phyloP scores from a whole-genome alignment of 1,284 basidiomycete genomes.

The Ceratobasidium sp. region DNA sequence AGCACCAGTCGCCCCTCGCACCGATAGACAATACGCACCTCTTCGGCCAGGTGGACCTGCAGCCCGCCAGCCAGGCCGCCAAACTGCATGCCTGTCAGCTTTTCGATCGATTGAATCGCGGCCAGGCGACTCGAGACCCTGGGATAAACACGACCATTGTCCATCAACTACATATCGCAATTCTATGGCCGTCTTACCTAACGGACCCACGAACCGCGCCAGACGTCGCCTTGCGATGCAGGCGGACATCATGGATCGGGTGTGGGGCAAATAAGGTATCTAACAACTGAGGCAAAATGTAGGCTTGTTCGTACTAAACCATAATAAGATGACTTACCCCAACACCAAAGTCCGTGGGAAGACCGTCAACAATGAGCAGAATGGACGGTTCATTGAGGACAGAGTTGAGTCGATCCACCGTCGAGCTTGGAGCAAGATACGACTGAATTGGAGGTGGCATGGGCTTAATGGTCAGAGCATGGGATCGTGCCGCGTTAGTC shows the following conservation, averaged over 20 bases:
- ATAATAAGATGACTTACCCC: conserved; percentile 5
- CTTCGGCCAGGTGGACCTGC: conserved; percentile 11
- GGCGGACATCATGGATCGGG: conserved; percentile 25
- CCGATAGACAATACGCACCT: not conserved
- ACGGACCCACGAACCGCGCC: conserved; percentile 27
- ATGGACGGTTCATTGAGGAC: conserved; percentile 9
- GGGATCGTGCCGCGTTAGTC: not conserved
- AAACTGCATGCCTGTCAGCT: conserved; percentile 30
- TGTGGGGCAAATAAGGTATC: conserved; percentile 32
- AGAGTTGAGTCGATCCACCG: conserved; percentile 1
- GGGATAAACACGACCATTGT: conserved; percentile 1
- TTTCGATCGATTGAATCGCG: conserved; percentile 25
- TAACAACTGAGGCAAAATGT: conserved; percentile 4
- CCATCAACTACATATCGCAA: not conserved
- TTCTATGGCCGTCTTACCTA: not conserved
- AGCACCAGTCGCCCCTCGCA: not conserved
- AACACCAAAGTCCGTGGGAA: conserved; percentile 33
- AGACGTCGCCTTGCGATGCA: conserved; percentile 15
- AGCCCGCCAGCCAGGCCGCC: conserved; percentile 8
- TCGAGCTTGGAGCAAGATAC: not conserved
- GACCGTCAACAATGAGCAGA: conserved; percentile 17
- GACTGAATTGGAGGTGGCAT: conserved; percentile 33
- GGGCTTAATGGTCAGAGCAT: conserved; percentile 22
- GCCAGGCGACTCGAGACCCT: conserved; percentile 30
- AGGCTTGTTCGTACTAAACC: not conserved